Base-by-base conservation (phyloP, 805 yeast species). In the Kurtzmaniella fragi region DNA sequence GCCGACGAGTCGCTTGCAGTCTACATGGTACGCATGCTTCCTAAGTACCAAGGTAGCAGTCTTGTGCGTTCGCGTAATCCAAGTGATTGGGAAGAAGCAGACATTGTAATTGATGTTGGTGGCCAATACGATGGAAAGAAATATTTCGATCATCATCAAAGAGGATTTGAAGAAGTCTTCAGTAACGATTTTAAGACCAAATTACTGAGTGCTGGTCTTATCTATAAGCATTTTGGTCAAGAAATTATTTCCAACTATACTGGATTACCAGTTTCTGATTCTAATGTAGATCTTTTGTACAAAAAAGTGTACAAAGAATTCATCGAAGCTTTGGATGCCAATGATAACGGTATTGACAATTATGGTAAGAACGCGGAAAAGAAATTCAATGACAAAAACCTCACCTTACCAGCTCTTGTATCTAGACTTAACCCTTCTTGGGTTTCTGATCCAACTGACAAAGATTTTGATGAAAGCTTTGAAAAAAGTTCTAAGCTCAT, bases 1-100 rank as follows among this genome's bases (percentile, higher is more conserved):
- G 98, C 98, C 9, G 99, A 93, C 61, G 99, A 93, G 61, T 81
- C 95, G 9, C 73, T 93, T 37, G 99, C 98, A 2, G 96, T 91
- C 2, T 90, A 74, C 60, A 80, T 93, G 83, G 67, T 93, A 41
- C 78, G 75, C 48, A 66, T 78, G 14, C 64, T 91, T 34, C 93
- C 95, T 7, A 71, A 74, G 57, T 93, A 62, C 61, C 56, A 74
- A 34, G 70, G 78, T 42, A 81, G 95, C 15, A 71, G 70, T 38
- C 70, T 93, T 15, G 77, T 86, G 15, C 80, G 99, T 59, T 84
- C 96, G 3, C 78, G 99, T 67, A 82, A 82, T 44, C 84, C 90
- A 8, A 77, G 68, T 12, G 83, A 78, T 41, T 84, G 96, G 84
- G 96, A 86, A 48, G 70, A 67, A 32, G 80, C 95, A 53, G 97